phyloP scores from a whole-genome alignment of 768 basidiomycete species.

The Boletus reticulatus region DNA sequence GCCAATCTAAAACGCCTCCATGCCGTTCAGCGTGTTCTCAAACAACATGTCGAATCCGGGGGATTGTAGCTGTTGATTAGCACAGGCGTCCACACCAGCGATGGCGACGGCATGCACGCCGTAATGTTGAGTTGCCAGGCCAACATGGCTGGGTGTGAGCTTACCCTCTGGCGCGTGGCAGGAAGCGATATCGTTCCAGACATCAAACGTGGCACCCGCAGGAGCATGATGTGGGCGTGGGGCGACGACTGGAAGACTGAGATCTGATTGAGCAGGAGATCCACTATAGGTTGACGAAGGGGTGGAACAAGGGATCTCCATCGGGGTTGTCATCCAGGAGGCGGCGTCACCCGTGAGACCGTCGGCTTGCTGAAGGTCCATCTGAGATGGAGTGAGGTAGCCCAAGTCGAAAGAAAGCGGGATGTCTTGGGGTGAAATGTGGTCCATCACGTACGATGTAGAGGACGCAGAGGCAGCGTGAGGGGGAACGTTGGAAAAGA shows the following conservation, averaged over 20 bases:
- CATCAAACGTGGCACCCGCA: constrained; percentile 8
- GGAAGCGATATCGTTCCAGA: constrained; percentile 16
- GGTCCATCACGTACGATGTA: constrained; percentile 24
- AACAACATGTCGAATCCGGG: constrained; percentile 18
- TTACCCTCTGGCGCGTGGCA: constrained; percentile 5
- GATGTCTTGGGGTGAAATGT: constrained; percentile 19
- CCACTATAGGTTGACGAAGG: constrained; percentile 45
- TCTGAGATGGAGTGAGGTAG: constrained; percentile 3
- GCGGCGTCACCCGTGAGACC: not conserved
- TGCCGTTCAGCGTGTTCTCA: constrained; percentile 4
- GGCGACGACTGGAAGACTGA: constrained; percentile 26
- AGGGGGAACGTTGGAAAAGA: constrained; percentile 24
- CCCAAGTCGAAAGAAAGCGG: constrained; percentile 9
- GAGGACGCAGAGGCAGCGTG: constrained; percentile 13
- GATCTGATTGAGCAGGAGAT: constrained; percentile 36
- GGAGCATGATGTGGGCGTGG: constrained; percentile 25
- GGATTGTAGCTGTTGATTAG: not conserved
- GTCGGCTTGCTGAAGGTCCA: constrained; percentile 7
- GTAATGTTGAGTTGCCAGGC: constrained; percentile 3
- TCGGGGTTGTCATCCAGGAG: constrained; percentile 13
- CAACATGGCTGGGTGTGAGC: not conserved
- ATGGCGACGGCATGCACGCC: not conserved
- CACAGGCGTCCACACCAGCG: constrained; percentile 3
- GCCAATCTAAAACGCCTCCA: constrained; percentile 10
- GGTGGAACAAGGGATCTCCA: constrained; percentile 25